Evolutionary conservation across 2,329 filamentous ascomycete genomes (phyloP).

Genomic region (Arthroderma sp.): DNA sequence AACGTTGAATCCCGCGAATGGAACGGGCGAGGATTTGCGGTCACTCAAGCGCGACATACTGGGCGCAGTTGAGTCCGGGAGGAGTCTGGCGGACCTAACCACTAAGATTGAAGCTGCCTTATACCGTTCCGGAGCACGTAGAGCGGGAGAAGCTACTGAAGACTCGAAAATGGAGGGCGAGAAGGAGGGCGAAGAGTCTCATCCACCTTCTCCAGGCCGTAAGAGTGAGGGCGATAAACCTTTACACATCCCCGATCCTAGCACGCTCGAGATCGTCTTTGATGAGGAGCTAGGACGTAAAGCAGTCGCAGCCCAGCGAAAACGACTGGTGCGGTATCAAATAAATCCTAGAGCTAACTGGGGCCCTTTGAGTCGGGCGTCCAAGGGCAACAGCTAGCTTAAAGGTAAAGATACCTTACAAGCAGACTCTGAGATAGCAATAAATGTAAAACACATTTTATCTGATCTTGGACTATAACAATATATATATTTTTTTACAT

Average conservation of each 20-base stretch:
- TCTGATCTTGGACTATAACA: neutral
- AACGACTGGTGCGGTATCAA: constrained; percentile 73
- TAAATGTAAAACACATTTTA: neutral
- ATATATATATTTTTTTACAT: neutral
- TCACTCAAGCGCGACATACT: constrained; percentile 25
- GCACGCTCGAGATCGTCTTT: constrained; percentile 54
- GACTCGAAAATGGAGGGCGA: neutral
- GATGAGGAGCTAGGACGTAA: constrained; percentile 67
- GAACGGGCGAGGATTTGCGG: constrained; percentile 20
- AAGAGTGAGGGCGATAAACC: neutral
- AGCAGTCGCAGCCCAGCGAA: constrained; percentile 34
- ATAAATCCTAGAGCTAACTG: constrained; percentile 82
- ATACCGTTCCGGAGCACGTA: constrained; percentile 20
- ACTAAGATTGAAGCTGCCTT: constrained; percentile 33
- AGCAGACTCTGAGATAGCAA: too few species aligned
- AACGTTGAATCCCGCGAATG: constrained; percentile 17
- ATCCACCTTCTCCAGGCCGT: neutral
- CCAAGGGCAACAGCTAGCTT: neutral
- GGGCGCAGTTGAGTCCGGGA: constrained; percentile 20
- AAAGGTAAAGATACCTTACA: neutral
- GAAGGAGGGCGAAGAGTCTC: neutral
- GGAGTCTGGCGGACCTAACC: constrained; percentile 25
- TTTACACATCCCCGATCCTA: constrained; percentile 15
- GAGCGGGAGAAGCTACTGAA: neutral
- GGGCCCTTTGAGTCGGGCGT: constrained; percentile 59